Conservation (phyloP, 2,329 filamentous ascomycete species). For the Metarhizium robertsii region DNA sequence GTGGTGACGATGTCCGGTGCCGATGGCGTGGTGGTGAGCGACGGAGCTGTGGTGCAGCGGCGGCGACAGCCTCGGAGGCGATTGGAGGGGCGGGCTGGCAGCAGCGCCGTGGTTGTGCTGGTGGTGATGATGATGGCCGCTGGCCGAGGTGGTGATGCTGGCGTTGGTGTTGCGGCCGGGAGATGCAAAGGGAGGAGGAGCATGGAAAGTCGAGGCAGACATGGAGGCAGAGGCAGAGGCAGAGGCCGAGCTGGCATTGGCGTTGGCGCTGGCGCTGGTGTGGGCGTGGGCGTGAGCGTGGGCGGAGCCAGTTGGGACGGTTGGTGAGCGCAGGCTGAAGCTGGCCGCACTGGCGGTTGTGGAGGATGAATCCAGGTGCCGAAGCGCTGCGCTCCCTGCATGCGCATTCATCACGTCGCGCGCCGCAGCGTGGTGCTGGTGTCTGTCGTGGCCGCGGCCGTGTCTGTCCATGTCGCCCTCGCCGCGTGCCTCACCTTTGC, state of each 20-base stretch:
- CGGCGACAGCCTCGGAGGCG: slow-evolving; percentile 14
- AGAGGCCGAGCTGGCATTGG: background rate
- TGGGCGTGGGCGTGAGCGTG: slow-evolving; percentile 23
- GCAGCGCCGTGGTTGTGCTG: slow-evolving; percentile 15
- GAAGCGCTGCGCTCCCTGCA: slow-evolving; percentile 4
- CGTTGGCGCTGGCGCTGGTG: slow-evolving; percentile 22
- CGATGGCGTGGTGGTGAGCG: slow-evolving; percentile 3
- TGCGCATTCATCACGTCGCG: slow-evolving; percentile 38
- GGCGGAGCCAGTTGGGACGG: slow-evolving; percentile 11
- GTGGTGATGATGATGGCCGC: slow-evolving; percentile 17
- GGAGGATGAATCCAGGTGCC: slow-evolving; percentile 14
- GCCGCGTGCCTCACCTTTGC: background rate
- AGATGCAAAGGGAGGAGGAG: slow-evolving; percentile 19
- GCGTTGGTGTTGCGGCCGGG: slow-evolving; percentile 19
- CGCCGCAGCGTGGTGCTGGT: slow-evolving; percentile 21
- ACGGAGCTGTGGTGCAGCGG: slow-evolving; percentile 4
- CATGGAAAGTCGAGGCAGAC: slow-evolving; percentile 17
- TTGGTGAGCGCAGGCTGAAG: slow-evolving; percentile 42
- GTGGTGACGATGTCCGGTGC: background rate
- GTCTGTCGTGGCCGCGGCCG: background rate
- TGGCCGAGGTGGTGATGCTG: slow-evolving; percentile 18
- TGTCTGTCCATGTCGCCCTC: no score
- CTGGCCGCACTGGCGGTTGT: slow-evolving; percentile 24
- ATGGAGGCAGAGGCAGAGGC: background rate
- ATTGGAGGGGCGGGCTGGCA: slow-evolving; percentile 21